phyloP scores from a whole-genome alignment of 2,329 filamentous ascomycete species.

The Xylaria sp. region DNA sequence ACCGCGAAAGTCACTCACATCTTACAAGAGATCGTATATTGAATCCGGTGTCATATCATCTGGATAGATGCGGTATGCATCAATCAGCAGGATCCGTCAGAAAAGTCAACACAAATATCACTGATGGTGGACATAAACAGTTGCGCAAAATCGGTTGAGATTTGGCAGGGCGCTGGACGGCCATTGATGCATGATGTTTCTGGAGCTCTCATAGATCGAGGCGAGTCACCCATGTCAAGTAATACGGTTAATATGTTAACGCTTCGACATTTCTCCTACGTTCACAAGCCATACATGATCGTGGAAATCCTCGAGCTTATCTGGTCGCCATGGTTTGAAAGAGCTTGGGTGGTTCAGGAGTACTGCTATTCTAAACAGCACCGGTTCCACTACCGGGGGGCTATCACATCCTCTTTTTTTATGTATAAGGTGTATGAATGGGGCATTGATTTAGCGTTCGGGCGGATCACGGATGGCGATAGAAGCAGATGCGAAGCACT shows the following conservation, averaged over 20 bases:
- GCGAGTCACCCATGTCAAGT: neutral
- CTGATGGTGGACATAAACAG: neutral
- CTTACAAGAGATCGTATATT: neutral
- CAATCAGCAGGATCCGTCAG: neutral
- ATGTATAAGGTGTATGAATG: neutral
- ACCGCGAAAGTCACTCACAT: neutral
- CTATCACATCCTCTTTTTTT: neutral
- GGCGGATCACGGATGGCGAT: neutral
- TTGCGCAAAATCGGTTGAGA: neutral
- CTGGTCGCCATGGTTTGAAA: constrained; percentile 1
- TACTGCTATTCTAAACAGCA: neutral
- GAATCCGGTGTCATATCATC: neutral
- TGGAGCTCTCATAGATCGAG: neutral
- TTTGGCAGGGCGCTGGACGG: neutral
- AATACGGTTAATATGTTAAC: neutral
- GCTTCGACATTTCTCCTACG: neutral
- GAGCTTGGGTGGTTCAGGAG: constrained; percentile 1
- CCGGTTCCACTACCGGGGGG: neutral
- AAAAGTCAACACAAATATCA: neutral
- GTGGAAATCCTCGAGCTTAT: neutral
- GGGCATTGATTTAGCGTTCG: neutral
- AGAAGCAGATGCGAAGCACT: neutral
- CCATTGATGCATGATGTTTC: neutral
- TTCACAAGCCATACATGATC: neutral
- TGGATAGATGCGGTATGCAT: neutral